Evolutionary conservation across 192 early-diverging fungal genomes (phyloP).

Genomic region (Backusella circina): DNA sequence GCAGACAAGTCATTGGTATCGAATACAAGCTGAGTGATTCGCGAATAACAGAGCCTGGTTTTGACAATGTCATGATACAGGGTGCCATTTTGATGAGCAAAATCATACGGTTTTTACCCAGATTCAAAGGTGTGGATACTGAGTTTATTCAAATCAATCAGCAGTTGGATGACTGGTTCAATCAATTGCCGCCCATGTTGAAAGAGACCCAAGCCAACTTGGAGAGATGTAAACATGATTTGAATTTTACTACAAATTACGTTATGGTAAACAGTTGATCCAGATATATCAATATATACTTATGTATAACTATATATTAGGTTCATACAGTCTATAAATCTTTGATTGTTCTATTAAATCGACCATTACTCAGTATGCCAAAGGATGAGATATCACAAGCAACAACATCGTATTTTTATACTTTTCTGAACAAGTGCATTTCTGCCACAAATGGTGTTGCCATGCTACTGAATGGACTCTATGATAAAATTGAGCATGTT

Average conservation of each 20-base stretch:
- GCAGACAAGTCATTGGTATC: not conserved
- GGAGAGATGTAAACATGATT: slow-evolving; percentile 15
- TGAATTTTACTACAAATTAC: slow-evolving; percentile 10
- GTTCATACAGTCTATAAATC: slow-evolving; percentile 41
- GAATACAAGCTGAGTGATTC: not conserved
- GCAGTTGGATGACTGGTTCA: slow-evolving; percentile 37
- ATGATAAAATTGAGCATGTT: slow-evolving; percentile 18
- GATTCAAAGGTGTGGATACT: slow-evolving; percentile 33
- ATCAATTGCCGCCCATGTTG: slow-evolving; percentile 24
- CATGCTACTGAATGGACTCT: slow-evolving; percentile 33
- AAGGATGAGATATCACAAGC: slow-evolving; percentile 16
- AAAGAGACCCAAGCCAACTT: slow-evolving; percentile 36
- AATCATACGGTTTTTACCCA: slow-evolving; percentile 40
- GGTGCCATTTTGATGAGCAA: slow-evolving; percentile 36
- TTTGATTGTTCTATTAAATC: slow-evolving; percentile 40
- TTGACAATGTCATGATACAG: not conserved
- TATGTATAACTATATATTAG: not conserved
- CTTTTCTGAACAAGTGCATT: slow-evolving; percentile 33
- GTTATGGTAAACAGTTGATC: not conserved
- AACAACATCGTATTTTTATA: slow-evolving; percentile 25
- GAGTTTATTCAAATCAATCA: slow-evolving; percentile 42
- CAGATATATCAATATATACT: not conserved
- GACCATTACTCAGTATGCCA: slow-evolving; percentile 36
- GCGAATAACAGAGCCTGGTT: not conserved
- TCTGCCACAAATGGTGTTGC: slow-evolving; percentile 37